Evolutionary conservation across 495 filamentous ascomycete genomes (phyloP).

Genomic region (Cenococcum geophilum): DNA sequence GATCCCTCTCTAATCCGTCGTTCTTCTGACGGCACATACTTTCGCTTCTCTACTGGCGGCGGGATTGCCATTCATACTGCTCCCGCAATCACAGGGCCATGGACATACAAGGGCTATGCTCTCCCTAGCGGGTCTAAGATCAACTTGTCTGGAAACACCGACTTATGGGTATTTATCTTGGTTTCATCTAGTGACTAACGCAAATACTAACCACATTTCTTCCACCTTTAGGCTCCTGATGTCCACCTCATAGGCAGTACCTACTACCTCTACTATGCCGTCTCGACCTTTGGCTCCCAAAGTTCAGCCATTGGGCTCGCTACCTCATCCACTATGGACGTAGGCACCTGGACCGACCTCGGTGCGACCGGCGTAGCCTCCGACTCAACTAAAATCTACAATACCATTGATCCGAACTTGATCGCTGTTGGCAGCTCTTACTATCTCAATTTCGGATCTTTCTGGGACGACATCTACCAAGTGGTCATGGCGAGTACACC

Average conservation of each 20-base stretch:
- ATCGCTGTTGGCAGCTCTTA: conserved; percentile 44
- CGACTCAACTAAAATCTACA: conserved; percentile 47
- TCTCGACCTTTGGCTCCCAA: conserved; percentile 59
- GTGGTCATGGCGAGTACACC: conserved; percentile 46
- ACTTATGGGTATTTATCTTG: conserved; percentile 52
- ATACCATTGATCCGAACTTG: conserved; percentile 66
- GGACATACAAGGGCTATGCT: conserved; percentile 53
- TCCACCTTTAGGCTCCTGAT: conserved; percentile 55
- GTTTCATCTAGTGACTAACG: background rate
- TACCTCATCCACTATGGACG: conserved; percentile 54
- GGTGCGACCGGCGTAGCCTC: conserved; percentile 49
- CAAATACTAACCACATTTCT: background rate
- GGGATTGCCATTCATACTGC: conserved; percentile 56
- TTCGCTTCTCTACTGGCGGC: conserved; percentile 62
- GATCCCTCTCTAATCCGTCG: conserved; percentile 61
- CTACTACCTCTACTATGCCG: conserved; percentile 70
- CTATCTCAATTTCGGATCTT: conserved; percentile 61
- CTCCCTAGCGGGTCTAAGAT: conserved; percentile 56
- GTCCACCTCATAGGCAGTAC: conserved; percentile 48
- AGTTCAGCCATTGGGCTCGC: conserved; percentile 62
- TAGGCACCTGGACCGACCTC: conserved; percentile 55
- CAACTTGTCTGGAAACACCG: conserved; percentile 46
- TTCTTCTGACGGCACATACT: conserved; percentile 60
- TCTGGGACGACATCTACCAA: conserved; percentile 64
- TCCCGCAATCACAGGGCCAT: conserved; percentile 54